phyloP scores from a whole-genome alignment of 805 yeast species.

The Barnettozyma siamensis region DNA sequence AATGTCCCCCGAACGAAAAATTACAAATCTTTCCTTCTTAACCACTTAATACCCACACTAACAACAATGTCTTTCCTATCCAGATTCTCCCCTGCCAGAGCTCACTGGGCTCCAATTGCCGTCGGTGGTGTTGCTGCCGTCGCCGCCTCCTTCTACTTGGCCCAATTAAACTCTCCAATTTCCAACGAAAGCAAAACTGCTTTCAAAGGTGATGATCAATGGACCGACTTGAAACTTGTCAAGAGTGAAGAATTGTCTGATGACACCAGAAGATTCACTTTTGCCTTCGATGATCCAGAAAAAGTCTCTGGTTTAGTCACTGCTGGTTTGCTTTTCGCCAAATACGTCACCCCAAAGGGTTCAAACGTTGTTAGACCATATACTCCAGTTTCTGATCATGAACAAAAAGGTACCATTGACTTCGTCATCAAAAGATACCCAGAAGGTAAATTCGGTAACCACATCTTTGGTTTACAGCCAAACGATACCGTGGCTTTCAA shows the following conservation, averaged over 20 bases:
- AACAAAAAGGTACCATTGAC: conserved; percentile 67
- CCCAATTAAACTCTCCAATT: conserved; percentile 25
- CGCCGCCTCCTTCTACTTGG: conserved; percentile 28
- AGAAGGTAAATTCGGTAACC: conserved; percentile 77
- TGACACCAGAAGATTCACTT: conserved; percentile 64
- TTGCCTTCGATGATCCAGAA: conserved; percentile 62
- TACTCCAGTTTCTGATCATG: conserved; percentile 77
- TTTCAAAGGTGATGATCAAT: conserved; percentile 58
- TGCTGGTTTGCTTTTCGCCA: conserved; percentile 78
- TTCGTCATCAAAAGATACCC: conserved; percentile 82
- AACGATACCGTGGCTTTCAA: conserved; percentile 84
- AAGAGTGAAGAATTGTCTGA: conserved; percentile 44
- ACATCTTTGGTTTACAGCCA: conserved; percentile 61
- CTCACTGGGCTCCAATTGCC: conserved; percentile 32
- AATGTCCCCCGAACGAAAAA: not conserved
- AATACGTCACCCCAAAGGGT: conserved; percentile 79
- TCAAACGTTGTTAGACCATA: conserved; percentile 69
- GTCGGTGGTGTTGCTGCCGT: conserved; percentile 48
- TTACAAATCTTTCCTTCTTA: too few species aligned
- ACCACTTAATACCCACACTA: not conserved
- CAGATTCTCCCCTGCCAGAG: conserved; percentile 18
- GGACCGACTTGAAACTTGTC: conserved; percentile 63
- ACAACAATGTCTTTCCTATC: conserved; percentile 23
- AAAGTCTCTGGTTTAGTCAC: conserved; percentile 68
- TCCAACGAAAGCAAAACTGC: conserved; percentile 38